A percentile compares a stretch with the other conserved stretches of the same genome.
Evolutionary conservation across 768 basidiomycete species (phyloP).

Genomic region (Collybiopsis luxurians): DNA sequence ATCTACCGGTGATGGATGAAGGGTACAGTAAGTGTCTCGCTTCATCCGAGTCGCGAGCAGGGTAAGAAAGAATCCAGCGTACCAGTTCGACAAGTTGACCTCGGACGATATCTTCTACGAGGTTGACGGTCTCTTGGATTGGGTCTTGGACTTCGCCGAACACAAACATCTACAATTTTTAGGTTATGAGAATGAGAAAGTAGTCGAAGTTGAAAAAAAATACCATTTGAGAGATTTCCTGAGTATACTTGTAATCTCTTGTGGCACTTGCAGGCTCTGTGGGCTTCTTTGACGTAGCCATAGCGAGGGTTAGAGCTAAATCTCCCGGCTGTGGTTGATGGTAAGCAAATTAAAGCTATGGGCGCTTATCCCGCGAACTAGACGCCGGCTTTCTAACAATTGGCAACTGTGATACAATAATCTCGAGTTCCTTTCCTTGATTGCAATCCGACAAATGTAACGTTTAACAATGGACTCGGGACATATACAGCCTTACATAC

Average conservation of each 20-base stretch:
- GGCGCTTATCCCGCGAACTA: no score
- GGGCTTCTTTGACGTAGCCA: constrained; percentile 11
- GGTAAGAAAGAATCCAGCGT: no score
- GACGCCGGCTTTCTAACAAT: no score
- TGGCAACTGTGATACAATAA: no score
- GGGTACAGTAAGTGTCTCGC: not conserved
- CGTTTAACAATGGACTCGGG: no score
- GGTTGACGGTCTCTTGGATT: constrained; percentile 79
- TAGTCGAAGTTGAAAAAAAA: constrained; percentile 6
- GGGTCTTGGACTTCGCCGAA: constrained; percentile 96
- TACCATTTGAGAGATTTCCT: constrained; percentile 95
- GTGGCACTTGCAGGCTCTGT: constrained; percentile 17
- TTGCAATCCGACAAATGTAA: no score
- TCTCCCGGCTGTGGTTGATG: no score
- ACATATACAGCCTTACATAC: no score
- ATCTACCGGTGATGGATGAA: constrained; percentile 55
- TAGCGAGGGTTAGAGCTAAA: no score
- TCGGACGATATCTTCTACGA: constrained; percentile 94
- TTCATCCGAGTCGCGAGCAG: no score
- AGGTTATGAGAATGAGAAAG: not conserved
- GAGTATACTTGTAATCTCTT: constrained; percentile 82
- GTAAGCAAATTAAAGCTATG: no score
- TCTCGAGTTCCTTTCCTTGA: no score
- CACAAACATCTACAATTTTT: constrained; percentile 78
- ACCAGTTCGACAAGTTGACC: constrained; percentile 91